A percentile compares a stretch with the other conserved stretches of the same genome.
Evolutionary conservation across 2,329 filamentous ascomycete species (phyloP).

Genomic region (Macroventuria anomochaeta): DNA sequence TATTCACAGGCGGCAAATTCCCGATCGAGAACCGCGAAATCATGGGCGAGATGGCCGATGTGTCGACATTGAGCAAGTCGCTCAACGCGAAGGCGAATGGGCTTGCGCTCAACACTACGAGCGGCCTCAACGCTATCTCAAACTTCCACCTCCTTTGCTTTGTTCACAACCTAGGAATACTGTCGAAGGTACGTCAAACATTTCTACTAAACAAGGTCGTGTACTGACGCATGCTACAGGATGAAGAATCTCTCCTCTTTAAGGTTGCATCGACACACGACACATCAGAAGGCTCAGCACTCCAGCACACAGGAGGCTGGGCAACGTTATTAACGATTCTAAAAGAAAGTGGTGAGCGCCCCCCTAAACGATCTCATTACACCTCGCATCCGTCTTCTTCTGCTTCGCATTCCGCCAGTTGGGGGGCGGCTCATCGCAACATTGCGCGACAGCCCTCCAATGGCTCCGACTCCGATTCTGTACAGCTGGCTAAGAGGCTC

Average conservation of each 20-base stretch:
- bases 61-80: conserved; percentile 69
- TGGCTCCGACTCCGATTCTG: conserved; percentile 59
- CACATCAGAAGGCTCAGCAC: conserved; percentile 78
- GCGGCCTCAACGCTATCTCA: conserved; percentile 73
- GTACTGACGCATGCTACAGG: conserved; percentile 60
- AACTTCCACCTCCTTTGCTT: conserved; percentile 96
- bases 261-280: conserved; percentile 83
- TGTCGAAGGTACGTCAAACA: conserved; percentile 73
- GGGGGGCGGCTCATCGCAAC: conserved; percentile 45
- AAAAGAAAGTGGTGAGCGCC: conserved; percentile 96
- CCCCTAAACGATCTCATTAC: conserved; percentile 70
- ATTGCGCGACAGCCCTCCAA: conserved; percentile 36
- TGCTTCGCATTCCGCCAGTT: conserved; percentile 42
- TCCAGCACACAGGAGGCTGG: conserved; percentile 90
- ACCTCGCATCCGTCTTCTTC: conserved; percentile 36
- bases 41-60: conserved; percentile 85
- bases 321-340: conserved; percentile 91
- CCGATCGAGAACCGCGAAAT: conserved; percentile 90
- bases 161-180: conserved; percentile 77
- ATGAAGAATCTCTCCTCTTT: conserved; percentile 86
- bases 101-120: conserved; percentile 62
- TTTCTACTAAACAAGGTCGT: not conserved
- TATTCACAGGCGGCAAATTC: conserved; percentile 77
- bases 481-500: conserved; percentile 69
- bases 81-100: conserved; percentile 66